Evolutionary conservation across 2,329 filamentous ascomycete species (phyloP), one percentile per base, ranked within the genome.

Genomic region (Aquanectria penicillioides): DNA sequence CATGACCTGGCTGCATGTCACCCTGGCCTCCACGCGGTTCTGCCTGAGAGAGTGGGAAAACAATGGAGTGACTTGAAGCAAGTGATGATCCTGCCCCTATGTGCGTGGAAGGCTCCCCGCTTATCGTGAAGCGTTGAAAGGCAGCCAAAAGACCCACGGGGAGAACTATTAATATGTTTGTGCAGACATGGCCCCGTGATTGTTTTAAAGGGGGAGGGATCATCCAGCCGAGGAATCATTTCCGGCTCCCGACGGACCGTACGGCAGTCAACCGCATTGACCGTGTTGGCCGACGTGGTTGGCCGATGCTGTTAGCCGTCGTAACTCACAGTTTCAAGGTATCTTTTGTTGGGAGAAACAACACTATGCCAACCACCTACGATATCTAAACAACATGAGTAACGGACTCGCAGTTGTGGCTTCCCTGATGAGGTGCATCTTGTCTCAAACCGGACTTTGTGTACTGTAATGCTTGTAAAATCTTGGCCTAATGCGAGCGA

Each of bases 1-100:
- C 50, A 20, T 31, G 34, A 34, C 26, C 22, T 17, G 3, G 44
- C 44, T 50, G 57, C 51, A 52, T 43, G 40, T 50, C 44, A 43
- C 47, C 57, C 51, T 44, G 12, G 15, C 23, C 17, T 44, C 13
- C 36, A 40, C 36, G 44, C 36, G 40, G 20, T 43, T 38, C 33
- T 26, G 25, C 23, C 17, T 48, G 37, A 20, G 18, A 23, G 43
- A 34, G 18, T 25, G 37, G 22, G 34, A 20, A 17, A 38, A 25
- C 12, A n/a, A 33, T 28, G 22, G 20, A 11, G 20, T 34, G 22
- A 33, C 7, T 26, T 11, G 11, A 34, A 31, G 11, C 13, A 10
- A 33, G 13, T 13, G 8, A 22, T 5, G 8, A 11, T 15, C 17
- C 12, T 41, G n/a, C n/a, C n/a, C 22, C 34, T 17, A 20, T 31